Percentiles rank a stretch among this genome's conserved stretches.
These are phyloP conservation scores for Trypanosoma melophagium DNA, from an alignment of 208 protist genomes.

Conservation along the genomic window DNA sequence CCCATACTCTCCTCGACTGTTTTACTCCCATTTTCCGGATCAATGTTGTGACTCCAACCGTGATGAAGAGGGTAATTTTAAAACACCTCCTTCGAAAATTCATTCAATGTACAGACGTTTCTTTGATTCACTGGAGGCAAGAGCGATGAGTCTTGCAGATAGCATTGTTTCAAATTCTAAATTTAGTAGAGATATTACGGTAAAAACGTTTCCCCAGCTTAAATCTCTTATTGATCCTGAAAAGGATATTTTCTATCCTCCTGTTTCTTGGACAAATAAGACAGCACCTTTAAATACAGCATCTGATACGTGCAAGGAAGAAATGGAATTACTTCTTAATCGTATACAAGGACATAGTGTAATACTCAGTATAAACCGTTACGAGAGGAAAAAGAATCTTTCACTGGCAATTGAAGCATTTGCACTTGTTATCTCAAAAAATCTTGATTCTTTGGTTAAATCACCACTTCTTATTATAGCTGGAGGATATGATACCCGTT, in stretches of 20 bases:
- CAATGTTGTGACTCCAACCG: constrained; percentile 86
- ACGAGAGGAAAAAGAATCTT: constrained; percentile 98
- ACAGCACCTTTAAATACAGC: neutral
- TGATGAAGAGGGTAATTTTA: constrained; percentile 40
- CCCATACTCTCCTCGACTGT: constrained; percentile 82
- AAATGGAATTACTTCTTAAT: constrained; percentile 8
- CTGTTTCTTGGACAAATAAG: constrained; percentile 32
- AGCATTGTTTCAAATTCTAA: constrained; percentile 84
- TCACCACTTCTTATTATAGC: constrained; percentile 71
- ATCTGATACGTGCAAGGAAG: neutral
- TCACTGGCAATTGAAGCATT: constrained; percentile 89
- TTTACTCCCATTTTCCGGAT: constrained; percentile 99
- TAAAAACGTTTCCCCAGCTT: constrained; percentile 61
- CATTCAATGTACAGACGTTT: constrained; percentile 81
- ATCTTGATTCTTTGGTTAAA: neutral
- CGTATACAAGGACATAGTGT: constrained; percentile 32
- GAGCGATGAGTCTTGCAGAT: constrained; percentile 48
- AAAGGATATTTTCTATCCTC: constrained; percentile 79
- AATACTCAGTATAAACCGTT: constrained; percentile 98
- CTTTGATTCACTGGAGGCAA: constrained; percentile 89
- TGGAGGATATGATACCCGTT: constrained; percentile 81
- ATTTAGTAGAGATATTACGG: constrained; percentile 55
- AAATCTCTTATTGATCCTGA: constrained; percentile 31
- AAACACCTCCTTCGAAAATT: neutral
- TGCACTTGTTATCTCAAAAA: constrained; percentile 29